phyloP scores from a whole-genome alignment of 495 filamentous ascomycete genomes.

The Daldinia concentrica region DNA sequence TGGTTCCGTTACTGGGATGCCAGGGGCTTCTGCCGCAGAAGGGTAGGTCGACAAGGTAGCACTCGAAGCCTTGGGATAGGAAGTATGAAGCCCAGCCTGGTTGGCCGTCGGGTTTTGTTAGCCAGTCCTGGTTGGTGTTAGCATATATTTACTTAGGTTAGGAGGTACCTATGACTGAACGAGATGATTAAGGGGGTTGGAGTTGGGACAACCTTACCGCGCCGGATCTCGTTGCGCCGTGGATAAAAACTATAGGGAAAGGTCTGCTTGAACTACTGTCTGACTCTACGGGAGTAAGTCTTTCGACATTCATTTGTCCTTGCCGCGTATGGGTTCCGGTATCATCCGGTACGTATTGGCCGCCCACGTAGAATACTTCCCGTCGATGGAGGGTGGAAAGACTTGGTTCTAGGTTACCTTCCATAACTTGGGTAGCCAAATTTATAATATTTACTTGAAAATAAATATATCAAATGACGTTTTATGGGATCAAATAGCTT shows the following conservation, averaged over 20 bases:
- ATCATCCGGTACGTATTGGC: conserved; percentile 50
- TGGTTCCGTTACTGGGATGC: conserved; percentile 30
- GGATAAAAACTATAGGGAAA: conserved; percentile 62
- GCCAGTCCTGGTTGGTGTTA: conserved; percentile 51
- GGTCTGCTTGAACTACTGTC: conserved; percentile 17
- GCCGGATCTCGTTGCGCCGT: conserved; percentile 62
- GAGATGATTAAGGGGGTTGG: neutral
- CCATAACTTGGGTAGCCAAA: conserved; percentile 9
- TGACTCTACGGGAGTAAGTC: conserved; percentile 50
- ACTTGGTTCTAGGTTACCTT: neutral
- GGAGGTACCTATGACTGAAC: neutral
- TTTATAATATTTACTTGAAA: neutral
- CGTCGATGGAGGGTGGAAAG: conserved; percentile 29
- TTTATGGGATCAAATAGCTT: no score
- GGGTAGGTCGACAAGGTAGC: conserved; percentile 59
- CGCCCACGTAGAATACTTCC: conserved; percentile 62
- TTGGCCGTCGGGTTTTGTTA: conserved; percentile 60
- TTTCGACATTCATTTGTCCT: conserved; percentile 68
- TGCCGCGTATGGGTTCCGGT: conserved; percentile 52
- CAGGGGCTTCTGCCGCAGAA: conserved; percentile 50
- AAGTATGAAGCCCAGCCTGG: conserved; percentile 64
- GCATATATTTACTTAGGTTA: no score
- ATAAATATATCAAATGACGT: neutral
- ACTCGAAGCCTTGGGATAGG: conserved; percentile 55
- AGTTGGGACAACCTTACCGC: conserved; percentile 51